Conservation (phyloP, 768 basidiomycete genomes). For the Tephrocybe sp. region DNA sequence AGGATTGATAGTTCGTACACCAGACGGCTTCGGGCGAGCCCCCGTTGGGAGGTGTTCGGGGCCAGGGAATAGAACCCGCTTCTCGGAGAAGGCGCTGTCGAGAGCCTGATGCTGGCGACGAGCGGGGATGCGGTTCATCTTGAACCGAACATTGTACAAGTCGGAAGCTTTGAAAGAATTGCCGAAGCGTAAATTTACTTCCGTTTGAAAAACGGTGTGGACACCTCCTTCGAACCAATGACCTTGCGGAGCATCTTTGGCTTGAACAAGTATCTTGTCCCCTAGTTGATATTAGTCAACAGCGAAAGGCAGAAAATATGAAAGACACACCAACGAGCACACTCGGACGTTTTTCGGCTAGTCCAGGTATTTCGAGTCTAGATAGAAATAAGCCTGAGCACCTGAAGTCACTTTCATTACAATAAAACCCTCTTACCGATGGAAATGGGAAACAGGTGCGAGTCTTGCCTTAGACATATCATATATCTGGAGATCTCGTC, state of each 20-base stretch:
- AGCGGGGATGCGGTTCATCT: slow-evolving; percentile 54
- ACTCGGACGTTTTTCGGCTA: slow-evolving; percentile 59
- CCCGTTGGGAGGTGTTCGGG: slow-evolving; percentile 23
- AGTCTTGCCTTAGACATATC: slow-evolving; percentile 37
- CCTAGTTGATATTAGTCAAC: slow-evolving; percentile 30
- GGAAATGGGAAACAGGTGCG: slow-evolving; percentile 25
- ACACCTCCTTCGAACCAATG: slow-evolving; percentile 64
- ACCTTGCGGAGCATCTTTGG: slow-evolving; percentile 33
- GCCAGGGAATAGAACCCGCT: slow-evolving; percentile 52
- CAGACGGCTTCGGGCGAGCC: slow-evolving; percentile 10
- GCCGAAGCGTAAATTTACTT: slow-evolving; percentile 54
- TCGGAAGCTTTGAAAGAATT: slow-evolving; percentile 39
- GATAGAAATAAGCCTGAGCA: no score
- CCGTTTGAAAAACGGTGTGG: slow-evolving; percentile 45
- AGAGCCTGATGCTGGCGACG: slow-evolving; percentile 63
- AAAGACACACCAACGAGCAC: slow-evolving; percentile 49
- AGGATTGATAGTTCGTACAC: slow-evolving; percentile 39
- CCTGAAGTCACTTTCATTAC: no score
- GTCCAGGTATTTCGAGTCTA: slow-evolving; percentile 46
- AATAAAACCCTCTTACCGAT: slow-evolving; percentile 35
- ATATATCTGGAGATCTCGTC: slow-evolving; percentile 38
- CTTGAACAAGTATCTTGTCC: slow-evolving; percentile 54
- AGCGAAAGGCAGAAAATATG: slow-evolving; percentile 1
- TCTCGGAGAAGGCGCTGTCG: slow-evolving; percentile 40
- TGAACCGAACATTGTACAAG: slow-evolving; percentile 53